These are phyloP conservation scores for Meripilus lineatus DNA, from an alignment of 1,284 basidiomycete genomes.

Conservation along the genomic window DNA sequence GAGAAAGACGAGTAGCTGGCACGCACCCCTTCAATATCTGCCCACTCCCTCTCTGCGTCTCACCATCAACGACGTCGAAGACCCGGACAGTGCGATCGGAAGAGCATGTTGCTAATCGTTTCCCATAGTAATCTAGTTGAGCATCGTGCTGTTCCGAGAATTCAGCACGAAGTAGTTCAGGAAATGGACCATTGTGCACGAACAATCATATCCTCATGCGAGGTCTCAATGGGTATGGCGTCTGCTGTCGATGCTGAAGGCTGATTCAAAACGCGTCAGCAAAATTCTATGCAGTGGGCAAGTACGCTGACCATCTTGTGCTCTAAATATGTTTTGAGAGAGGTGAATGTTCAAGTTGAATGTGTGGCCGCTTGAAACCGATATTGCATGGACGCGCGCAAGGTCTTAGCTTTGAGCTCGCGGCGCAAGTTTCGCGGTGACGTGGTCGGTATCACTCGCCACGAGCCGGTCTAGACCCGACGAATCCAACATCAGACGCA, in stretches of 20 bases:
- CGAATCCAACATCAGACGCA: too few species aligned
- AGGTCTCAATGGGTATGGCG: conserved; percentile 81
- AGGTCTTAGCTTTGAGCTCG: too few species aligned
- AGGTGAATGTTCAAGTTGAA: too few species aligned
- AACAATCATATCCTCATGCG: conserved; percentile 95
- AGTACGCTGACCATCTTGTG: too few species aligned
- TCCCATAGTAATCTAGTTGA: conserved; percentile 97
- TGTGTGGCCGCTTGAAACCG: too few species aligned
- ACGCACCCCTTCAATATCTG: conserved; percentile 85
- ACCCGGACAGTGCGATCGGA: conserved; percentile 95
- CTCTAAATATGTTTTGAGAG: too few species aligned
- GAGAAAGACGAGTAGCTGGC: conserved; percentile 3
- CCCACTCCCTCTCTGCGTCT: conserved; percentile 59
- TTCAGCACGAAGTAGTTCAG: conserved; percentile 6
- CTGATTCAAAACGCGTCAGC: too few species aligned
- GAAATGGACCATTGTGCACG: conserved; percentile 26
- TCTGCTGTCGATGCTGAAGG: conserved; percentile 55
- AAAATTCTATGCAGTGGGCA: too few species aligned
- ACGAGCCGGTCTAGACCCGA: too few species aligned
- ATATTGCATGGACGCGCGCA: too few species aligned
- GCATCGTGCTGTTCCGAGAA: conserved; percentile 78
- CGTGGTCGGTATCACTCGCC: too few species aligned
- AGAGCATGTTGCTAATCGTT: conserved; percentile 93
- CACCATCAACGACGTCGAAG: conserved; percentile 91
- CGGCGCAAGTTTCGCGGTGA: too few species aligned